Evolutionary conservation across 495 filamentous ascomycete species (phyloP).

Genomic region (Xylaria telfairii): DNA sequence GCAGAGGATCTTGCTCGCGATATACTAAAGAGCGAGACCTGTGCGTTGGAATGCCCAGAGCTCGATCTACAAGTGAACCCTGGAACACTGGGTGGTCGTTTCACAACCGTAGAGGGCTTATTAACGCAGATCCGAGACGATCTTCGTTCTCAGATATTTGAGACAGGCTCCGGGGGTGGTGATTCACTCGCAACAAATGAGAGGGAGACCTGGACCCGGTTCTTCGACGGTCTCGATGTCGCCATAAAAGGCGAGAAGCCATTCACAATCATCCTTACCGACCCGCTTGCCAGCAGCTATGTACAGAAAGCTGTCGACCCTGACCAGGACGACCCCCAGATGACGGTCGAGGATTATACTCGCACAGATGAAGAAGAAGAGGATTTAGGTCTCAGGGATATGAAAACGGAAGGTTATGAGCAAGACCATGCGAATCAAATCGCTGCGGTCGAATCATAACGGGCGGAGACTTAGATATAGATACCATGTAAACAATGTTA

Average conservation of each 20-base stretch:
- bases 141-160: slow-evolving; percentile 82
- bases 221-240: slow-evolving; percentile 75
- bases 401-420: slow-evolving; percentile 90
- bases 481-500: slow-evolving; percentile 7
- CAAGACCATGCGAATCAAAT: slow-evolving; percentile 44
- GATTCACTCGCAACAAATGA: slow-evolving; percentile 73
- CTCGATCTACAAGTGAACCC: slow-evolving; percentile 83
- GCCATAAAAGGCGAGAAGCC: slow-evolving; percentile 83
- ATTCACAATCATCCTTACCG: slow-evolving; percentile 85
- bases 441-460: slow-evolving; percentile 13
- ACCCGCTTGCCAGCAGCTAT: slow-evolving; percentile 90
- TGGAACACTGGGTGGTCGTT: slow-evolving; percentile 93
- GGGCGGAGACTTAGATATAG: background rate
- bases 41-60: slow-evolving; percentile 81
- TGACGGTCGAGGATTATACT: slow-evolving; percentile 83
- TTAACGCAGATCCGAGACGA: slow-evolving; percentile 93
- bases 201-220: slow-evolving; percentile 74
- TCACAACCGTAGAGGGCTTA: slow-evolving; percentile 95
- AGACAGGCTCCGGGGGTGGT: slow-evolving; percentile 63
- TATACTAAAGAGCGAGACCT: slow-evolving; percentile 96
- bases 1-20: slow-evolving; percentile 84
- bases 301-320: slow-evolving; percentile 82
- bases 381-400: slow-evolving; percentile 85
- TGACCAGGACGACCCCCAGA: slow-evolving; percentile 76
- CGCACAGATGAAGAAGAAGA: slow-evolving; percentile 91